phyloP scores from a whole-genome alignment of 176 grass and related monocot species.

The Avena insularis region DNA sequence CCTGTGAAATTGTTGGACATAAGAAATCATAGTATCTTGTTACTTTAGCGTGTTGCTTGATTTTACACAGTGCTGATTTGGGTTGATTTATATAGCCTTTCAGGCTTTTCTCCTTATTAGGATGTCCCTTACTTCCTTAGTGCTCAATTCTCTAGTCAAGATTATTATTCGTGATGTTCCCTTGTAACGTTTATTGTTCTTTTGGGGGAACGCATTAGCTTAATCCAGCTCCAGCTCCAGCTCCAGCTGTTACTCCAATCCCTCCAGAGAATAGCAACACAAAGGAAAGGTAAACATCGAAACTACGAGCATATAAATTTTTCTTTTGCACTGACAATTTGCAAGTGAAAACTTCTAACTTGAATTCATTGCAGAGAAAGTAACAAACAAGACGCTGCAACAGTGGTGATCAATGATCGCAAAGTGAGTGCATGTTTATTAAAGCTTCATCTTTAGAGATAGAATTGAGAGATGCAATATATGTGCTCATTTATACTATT shows the following conservation, averaged over 20 bases:
- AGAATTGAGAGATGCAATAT: conserved; percentile 23
- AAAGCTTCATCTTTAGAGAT: background rate
- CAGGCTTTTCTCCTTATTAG: conserved; percentile 26
- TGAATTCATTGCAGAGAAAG: conserved; percentile 45
- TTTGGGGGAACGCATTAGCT: conserved; percentile 35
- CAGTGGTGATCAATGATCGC: conserved; percentile 58
- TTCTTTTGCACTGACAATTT: background rate
- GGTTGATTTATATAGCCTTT: conserved; percentile 23
- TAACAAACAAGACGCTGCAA: conserved; percentile 44
- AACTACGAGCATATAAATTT: conserved; percentile 3
- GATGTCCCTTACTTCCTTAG: background rate
- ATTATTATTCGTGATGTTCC: conserved; percentile 12
- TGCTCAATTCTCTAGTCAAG: background rate
- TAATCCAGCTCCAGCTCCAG: conserved; percentile 26
- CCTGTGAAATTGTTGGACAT: background rate
- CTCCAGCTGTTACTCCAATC: conserved; percentile 26
- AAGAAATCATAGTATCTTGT: background rate
- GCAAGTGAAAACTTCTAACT: background rate
- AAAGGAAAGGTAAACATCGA: conserved; percentile 61
- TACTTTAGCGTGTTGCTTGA: background rate
- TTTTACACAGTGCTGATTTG: background rate
- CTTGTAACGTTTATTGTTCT: background rate
- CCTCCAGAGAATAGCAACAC: conserved; percentile 44
- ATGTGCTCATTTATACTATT: background rate
- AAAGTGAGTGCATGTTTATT: conserved; percentile 55